These are phyloP conservation scores for Boletus pseudopeckii DNA, from an alignment of 768 basidiomycete species.

Conservation along the genomic window DNA sequence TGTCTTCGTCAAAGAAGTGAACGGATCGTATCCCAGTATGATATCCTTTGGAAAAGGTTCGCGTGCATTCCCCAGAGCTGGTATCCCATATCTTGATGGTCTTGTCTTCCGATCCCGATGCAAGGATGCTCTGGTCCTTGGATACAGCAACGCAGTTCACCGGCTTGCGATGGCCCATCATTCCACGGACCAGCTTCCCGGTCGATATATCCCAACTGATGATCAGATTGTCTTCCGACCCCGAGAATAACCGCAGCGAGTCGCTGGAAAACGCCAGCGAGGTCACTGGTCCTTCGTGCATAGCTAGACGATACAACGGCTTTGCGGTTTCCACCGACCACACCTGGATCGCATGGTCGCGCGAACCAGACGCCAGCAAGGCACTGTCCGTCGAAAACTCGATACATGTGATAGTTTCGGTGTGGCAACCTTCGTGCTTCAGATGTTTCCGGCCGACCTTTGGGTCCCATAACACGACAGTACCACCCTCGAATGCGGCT, in stretches of 20 bases:
- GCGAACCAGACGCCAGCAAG: constrained; percentile 19
- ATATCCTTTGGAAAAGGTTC: constrained; percentile 13
- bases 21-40: constrained; percentile 11
- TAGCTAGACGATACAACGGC: constrained; percentile 6
- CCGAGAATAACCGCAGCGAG: constrained; percentile 19
- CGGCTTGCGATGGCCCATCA: constrained; percentile 3
- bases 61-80: constrained; percentile 10
- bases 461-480: constrained; percentile 18
- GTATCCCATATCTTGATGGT: constrained; percentile 25
- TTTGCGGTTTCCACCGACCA: constrained; percentile 22
- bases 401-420: constrained; percentile 13
- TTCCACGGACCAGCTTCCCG: constrained; percentile 9
- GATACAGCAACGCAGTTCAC: constrained; percentile 22
- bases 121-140: constrained; percentile 11
- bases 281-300: constrained; percentile 19
- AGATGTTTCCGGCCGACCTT: constrained; percentile 15
- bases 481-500: constrained; percentile 15
- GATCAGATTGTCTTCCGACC: constrained; percentile 22
- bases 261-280: constrained; percentile 22
- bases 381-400: constrained; percentile 1
- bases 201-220: constrained; percentile 22
- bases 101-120: constrained; percentile 25
- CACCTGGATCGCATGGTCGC: constrained; percentile 16
- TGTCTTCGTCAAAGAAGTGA: constrained; percentile 13
- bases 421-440: constrained; percentile 12